Evolutionary conservation across 495 filamentous ascomycete species (phyloP).

Genomic region (Aspergillus campestris): DNA sequence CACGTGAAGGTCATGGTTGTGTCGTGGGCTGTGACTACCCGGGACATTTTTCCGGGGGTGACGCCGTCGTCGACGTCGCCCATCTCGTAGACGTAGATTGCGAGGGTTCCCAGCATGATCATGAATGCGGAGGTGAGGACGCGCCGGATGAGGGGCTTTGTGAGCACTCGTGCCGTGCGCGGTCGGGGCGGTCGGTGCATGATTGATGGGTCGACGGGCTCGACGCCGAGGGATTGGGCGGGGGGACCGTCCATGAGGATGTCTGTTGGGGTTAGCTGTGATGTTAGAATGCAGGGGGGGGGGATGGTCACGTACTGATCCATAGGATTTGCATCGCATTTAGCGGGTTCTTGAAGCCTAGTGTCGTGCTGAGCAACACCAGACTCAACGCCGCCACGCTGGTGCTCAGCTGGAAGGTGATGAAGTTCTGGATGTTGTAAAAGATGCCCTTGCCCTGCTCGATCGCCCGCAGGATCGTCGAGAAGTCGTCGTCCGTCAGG

Average conservation of each 20-base stretch:
- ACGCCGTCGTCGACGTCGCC: conserved; percentile 41
- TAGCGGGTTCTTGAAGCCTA: conserved; percentile 87
- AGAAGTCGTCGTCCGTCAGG: conserved; percentile 94
- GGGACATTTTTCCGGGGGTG: conserved; percentile 31
- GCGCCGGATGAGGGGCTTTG: conserved; percentile 66
- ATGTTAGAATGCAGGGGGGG: not conserved
- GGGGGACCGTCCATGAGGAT: conserved; percentile 99
- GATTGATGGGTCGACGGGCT: conserved; percentile 88
- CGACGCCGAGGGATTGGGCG: conserved; percentile 92
- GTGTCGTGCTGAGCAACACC: conserved; percentile 81
- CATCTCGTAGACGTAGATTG: conserved; percentile 89
- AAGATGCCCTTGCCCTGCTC: conserved; percentile 99
- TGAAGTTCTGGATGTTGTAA: conserved; percentile 98
- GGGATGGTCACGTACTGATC: conserved; percentile 67
- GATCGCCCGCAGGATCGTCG: conserved; percentile 90
- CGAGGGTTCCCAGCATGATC: conserved; percentile 86
- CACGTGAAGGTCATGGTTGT: conserved; percentile 99
- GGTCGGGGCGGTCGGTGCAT: conserved; percentile 88
- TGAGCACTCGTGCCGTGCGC: conserved; percentile 78
- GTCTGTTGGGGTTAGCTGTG: conserved; percentile 48
- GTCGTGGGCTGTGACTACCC: conserved; percentile 79
- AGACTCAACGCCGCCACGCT: conserved; percentile 89
- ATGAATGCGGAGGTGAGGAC: conserved; percentile 81
- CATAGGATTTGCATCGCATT: conserved; percentile 99
- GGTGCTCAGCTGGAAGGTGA: conserved; percentile 97